Evolutionary conservation across 2,329 filamentous ascomycete genomes (phyloP).

Genomic region (Ascochyta koolunga): DNA sequence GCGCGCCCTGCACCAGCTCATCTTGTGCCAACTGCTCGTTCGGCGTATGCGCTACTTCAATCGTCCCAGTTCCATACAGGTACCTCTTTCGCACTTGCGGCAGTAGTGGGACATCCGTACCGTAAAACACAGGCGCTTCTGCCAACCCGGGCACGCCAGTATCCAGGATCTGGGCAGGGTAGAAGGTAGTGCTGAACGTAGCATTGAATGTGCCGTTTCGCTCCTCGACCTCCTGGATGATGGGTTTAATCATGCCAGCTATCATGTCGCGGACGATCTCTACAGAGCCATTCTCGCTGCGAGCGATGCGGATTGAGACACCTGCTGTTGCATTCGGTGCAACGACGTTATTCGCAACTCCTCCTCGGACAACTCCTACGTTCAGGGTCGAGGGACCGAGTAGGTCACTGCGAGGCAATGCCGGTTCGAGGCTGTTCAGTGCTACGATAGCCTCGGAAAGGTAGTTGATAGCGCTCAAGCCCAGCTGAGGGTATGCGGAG

Average conservation of each 20-base stretch:
- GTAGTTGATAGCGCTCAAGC: slow-evolving; percentile 80
- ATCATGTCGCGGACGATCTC: slow-evolving; percentile 25
- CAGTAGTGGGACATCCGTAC: slow-evolving; percentile 32
- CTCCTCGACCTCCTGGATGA: slow-evolving; percentile 20
- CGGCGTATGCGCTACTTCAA: slow-evolving; percentile 31
- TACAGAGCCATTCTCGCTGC: slow-evolving; percentile 26
- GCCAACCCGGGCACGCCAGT: slow-evolving; percentile 30
- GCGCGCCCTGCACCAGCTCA: slow-evolving; percentile 29
- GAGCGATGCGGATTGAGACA: slow-evolving; percentile 60
- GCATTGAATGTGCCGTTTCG: slow-evolving; percentile 23
- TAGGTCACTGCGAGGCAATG: slow-evolving; percentile 51
- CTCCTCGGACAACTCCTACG: slow-evolving; percentile 77
- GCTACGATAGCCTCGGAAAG: slow-evolving; percentile 73
- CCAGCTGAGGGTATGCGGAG: slow-evolving; percentile 88
- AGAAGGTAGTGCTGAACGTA: slow-evolving; percentile 15
- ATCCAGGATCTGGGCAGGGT: slow-evolving; percentile 26
- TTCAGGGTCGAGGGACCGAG: slow-evolving; percentile 74
- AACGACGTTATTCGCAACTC: slow-evolving; percentile 86
- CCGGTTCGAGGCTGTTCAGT: slow-evolving; percentile 55
- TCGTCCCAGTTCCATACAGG: slow-evolving; percentile 29
- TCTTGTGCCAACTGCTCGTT: slow-evolving; percentile 29
- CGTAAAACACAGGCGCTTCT: slow-evolving; percentile 32
- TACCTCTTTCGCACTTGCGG: slow-evolving; percentile 31
- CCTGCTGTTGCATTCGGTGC: slow-evolving; percentile 72
- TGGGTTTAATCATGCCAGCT: slow-evolving; percentile 22